Evolutionary conservation across 2,329 filamentous ascomycete genomes (phyloP), one percentile per base, ranked within the genome.

Genomic region (Apiospora arundinis): DNA sequence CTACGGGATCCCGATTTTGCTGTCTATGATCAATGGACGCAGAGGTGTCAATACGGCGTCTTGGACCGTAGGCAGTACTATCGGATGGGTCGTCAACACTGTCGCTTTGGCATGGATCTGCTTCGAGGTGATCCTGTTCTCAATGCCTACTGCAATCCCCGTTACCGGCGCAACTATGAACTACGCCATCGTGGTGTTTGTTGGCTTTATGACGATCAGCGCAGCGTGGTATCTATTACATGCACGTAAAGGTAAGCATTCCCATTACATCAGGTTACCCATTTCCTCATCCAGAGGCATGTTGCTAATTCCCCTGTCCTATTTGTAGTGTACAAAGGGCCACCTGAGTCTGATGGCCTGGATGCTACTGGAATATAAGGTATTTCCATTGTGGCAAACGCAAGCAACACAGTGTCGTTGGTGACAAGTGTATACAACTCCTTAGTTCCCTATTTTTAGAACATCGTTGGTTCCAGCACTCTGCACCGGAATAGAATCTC

Each of bases 111-210:
- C 78, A 2, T 89, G 87, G 87, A 88, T 88, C 72, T 70, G 75
- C 4, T 88, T 88, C 71, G 85, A 88, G 75, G 74, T 87, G 44
- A 82, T 89, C 2, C 75, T 90, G 4, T 90, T 90, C 77, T 86
- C 83, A 6, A 76, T 80, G 75, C 78, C 78, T 7, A 80, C 78
- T 0, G 77, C 75, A 8, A 70, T 80, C 14, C 79, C 79, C 0
- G 76, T 78, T n/a, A 78, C 75, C 4, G 76, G 74, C 12, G 72
- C 69, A n/a, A 77, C 74, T 70, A 78, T 78, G 78, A 80, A 90
- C 73, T 90, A 90, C 75, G 87, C 88, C 2, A 83, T 83, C 56
- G 88, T 90, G 0, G 88, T 91, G 2, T 86, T 91, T 73, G 83
- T 87, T 25, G 79, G 76, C 1, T 78, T 80, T 70, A 76, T 79